Conservation (phyloP, 2,329 filamentous ascomycete species). For the Colletotrichum chrysophilum region DNA sequence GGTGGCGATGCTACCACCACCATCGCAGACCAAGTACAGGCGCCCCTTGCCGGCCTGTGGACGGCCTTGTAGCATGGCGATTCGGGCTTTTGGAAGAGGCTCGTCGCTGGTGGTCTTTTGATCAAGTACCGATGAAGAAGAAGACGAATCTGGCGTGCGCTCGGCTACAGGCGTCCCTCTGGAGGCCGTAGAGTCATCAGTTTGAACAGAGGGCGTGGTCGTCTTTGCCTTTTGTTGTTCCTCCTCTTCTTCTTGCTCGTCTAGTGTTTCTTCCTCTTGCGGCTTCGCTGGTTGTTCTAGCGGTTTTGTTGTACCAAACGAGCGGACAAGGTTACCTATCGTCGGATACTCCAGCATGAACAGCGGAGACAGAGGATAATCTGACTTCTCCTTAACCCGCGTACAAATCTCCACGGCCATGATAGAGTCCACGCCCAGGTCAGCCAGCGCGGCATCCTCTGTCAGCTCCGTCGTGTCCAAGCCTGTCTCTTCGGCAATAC, state of each 20-base stretch:
- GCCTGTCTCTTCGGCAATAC: background rate
- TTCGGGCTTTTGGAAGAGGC: background rate
- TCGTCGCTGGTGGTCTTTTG: background rate
- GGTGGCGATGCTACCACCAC: background rate
- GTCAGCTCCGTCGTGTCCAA: background rate
- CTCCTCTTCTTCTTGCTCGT: background rate
- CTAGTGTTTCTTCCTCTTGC: background rate
- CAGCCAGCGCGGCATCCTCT: background rate
- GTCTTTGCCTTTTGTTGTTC: background rate
- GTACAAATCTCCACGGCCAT: background rate
- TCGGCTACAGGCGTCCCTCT: background rate
- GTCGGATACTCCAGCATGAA: background rate
- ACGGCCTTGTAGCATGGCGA: background rate
- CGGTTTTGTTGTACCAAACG: background rate
- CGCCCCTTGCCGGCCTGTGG: background rate
- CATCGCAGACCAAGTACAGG: background rate
- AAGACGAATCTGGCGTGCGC: background rate
- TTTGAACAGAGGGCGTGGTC: background rate
- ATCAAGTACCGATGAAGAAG: background rate
- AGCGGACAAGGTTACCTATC: background rate
- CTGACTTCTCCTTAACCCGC: background rate
- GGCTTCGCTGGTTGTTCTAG: background rate
- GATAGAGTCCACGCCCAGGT: background rate
- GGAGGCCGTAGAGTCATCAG: background rate
- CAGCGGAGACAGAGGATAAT: background rate